These are phyloP conservation scores for Fusarium verticillioides DNA, from an alignment of 2,329 filamentous ascomycete species.

Conservation along the genomic window DNA sequence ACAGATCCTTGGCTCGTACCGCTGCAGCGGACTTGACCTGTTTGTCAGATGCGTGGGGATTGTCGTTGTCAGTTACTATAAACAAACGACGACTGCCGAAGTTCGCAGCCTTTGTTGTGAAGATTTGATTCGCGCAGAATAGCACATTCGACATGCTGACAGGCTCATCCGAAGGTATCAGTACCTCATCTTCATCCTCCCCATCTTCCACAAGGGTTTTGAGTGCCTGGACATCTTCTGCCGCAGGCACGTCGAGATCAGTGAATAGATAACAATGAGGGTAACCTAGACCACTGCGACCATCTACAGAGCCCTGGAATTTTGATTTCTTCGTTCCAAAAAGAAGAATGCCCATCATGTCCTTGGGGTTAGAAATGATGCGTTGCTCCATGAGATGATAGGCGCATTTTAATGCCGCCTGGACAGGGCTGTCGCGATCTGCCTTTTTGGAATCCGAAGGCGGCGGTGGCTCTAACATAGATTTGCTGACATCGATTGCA, in stretches of 20 bases:
- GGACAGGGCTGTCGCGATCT: conserved; percentile 79
- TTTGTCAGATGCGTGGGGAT: conserved; percentile 81
- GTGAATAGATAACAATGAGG: conserved; percentile 93
- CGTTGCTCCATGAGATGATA: conserved; percentile 97
- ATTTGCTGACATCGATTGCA: conserved; percentile 89
- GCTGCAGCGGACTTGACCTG: conserved; percentile 78
- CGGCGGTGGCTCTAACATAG: conserved; percentile 81
- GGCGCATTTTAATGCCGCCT: conserved; percentile 91
- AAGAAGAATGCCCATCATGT: conserved; percentile 95
- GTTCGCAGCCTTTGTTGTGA: conserved; percentile 93
- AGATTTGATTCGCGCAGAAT: conserved; percentile 96
- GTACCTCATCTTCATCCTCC: conserved; percentile 74
- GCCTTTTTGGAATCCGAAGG: conserved; percentile 77
- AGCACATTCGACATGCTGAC: conserved; percentile 89
- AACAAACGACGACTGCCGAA: conserved; percentile 95
- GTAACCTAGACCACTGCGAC: conserved; percentile 72
- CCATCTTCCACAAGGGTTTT: conserved; percentile 82
- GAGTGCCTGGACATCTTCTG: conserved; percentile 84
- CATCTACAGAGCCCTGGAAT: conserved; percentile 75
- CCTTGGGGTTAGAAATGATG: conserved; percentile 94
- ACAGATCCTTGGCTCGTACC: conserved; percentile 91
- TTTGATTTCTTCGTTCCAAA: conserved; percentile 90
- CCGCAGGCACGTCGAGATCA: conserved; percentile 88
- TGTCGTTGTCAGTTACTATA: conserved; percentile 93
- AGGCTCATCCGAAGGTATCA: conserved; percentile 75